Evolutionary conservation across 2,329 filamentous ascomycete species (phyloP), one percentile per base, ranked within the genome.

Genomic region (Trichoderma hamatum): DNA sequence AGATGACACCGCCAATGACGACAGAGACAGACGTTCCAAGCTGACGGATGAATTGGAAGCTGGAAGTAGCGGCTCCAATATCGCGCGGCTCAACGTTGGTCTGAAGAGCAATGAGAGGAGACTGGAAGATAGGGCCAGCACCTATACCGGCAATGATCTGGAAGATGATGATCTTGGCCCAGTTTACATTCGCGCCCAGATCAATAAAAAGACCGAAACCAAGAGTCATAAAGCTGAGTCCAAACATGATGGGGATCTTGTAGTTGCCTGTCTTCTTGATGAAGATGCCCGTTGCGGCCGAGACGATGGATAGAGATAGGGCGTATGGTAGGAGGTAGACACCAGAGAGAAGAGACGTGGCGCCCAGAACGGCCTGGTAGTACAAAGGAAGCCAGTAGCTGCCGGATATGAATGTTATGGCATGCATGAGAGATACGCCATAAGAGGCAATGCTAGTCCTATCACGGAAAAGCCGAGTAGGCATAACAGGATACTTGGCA

Each of bases 341-440:
- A 61, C 93, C 93, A 1, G 89, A 92, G 34, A 91, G 81, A 43
- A 94, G 86, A 0, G 92, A 90, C 0, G 85, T 84, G 2, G 88
- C 88, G 61, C 90, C 86, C 54, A 92, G 84, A 63, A 92, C 89
- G 63, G 90, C 86, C 80, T 96, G 93, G 80, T 94, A 95, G 82
- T 96, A 97, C 2, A 97, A 84, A 0, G 93, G 93, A 5, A 96
- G 84, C 81, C 92, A 96, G 83, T 95, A 96, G 71, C 87, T 88
- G 34, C 87, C 88, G 0, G 90, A 87, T 75, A 95, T 93, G 82
- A 95, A 95, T 72, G 91, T 88, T 73, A 90, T 86, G 55, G 90
- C 90, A 77, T 97, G 92, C 71, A 87, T 85, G 80, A 93, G 93
- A 73, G 89, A 90, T 54, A 91, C 83, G 3, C 81, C 79, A 16